Conservation (phyloP, 164 flowering plant genomes). For the Vitis vinifera region DNA sequence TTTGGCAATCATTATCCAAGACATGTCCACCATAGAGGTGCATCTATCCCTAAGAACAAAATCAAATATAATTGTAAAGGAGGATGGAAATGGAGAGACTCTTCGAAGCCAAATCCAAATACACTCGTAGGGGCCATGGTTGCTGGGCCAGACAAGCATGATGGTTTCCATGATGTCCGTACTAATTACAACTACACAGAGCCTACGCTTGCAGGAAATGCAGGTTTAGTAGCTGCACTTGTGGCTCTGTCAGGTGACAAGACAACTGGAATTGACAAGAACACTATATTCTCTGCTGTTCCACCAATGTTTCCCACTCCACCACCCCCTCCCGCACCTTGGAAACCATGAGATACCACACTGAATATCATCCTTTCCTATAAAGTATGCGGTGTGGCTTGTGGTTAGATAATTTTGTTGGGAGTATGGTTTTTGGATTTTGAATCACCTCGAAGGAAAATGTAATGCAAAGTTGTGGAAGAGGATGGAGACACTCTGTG, state of each 20-base stretch:
- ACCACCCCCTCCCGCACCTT: slow-evolving; percentile 99
- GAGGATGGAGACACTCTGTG: background rate
- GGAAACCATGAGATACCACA: slow-evolving; percentile 69
- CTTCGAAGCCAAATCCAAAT: slow-evolving; percentile 74
- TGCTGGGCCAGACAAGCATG: slow-evolving; percentile 90
- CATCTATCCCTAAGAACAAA: slow-evolving; percentile 89
- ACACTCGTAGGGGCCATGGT: slow-evolving; percentile 94
- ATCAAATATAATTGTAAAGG: slow-evolving; percentile 80
- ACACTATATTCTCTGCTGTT: slow-evolving; percentile 81
- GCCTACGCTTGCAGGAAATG: slow-evolving; percentile 95
- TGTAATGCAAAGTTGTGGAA: background rate
- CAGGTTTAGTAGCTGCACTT: slow-evolving; percentile 95
- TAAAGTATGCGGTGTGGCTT: slow-evolving; percentile 10
- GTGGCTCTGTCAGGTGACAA: slow-evolving; percentile 77
- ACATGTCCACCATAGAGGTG: slow-evolving; percentile 92
- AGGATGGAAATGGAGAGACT: slow-evolving; percentile 97
- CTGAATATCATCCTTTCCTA: background rate
- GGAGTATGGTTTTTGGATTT: background rate
- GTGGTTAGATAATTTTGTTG: slow-evolving; percentile 21
- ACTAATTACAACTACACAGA: slow-evolving; percentile 89
- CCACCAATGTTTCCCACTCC: slow-evolving; percentile 97
- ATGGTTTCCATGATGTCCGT: slow-evolving; percentile 84
- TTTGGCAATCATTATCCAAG: slow-evolving; percentile 81
- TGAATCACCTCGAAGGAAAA: slow-evolving; percentile 6
- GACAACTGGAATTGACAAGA: slow-evolving; percentile 66